Percentiles rank a stretch among this genome's conserved stretches.
These are phyloP conservation scores for Roridomyces roridus DNA, from an alignment of 768 basidiomycete genomes.

Conservation along the genomic window DNA sequence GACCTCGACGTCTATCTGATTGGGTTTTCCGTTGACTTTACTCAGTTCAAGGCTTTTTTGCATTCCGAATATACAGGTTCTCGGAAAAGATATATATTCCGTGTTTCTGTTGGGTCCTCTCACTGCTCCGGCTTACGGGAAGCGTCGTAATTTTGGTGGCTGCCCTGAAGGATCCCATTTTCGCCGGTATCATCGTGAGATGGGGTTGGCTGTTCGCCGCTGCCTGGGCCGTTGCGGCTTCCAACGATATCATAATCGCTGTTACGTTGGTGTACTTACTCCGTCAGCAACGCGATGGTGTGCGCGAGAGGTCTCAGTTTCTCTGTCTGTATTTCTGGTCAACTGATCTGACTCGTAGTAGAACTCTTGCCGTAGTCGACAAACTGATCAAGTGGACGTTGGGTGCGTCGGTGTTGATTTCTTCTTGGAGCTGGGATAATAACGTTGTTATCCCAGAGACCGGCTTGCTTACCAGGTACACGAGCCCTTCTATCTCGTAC, in stretches of 20 bases:
- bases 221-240: not conserved
- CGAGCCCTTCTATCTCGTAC: too few relatives aligned
- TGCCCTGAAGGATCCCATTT: not conserved
- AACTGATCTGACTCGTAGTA: not conserved
- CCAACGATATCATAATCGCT: not conserved
- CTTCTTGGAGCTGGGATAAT: not conserved
- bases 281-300: not conserved
- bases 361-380: slow-evolving; percentile 5
- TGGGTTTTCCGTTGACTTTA: not conserved
- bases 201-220: not conserved
- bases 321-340: too few relatives aligned
- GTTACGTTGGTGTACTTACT: not conserved
- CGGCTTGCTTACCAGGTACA: not conserved
- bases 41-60: slow-evolving; percentile 14
- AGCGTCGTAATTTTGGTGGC: not conserved
- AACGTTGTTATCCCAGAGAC: not conserved
- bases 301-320: not conserved
- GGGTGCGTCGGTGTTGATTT: not conserved
- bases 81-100: not conserved
- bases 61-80: slow-evolving; percentile 6
- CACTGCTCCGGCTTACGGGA: not conserved
- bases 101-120: not conserved
- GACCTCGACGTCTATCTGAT: too few relatives aligned
- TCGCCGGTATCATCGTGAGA: too few relatives aligned
- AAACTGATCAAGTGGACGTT: slow-evolving; percentile 10